Evolutionary conservation across 1,284 basidiomycete species (phyloP).

Genomic region (Cryptococcus sp.): DNA sequence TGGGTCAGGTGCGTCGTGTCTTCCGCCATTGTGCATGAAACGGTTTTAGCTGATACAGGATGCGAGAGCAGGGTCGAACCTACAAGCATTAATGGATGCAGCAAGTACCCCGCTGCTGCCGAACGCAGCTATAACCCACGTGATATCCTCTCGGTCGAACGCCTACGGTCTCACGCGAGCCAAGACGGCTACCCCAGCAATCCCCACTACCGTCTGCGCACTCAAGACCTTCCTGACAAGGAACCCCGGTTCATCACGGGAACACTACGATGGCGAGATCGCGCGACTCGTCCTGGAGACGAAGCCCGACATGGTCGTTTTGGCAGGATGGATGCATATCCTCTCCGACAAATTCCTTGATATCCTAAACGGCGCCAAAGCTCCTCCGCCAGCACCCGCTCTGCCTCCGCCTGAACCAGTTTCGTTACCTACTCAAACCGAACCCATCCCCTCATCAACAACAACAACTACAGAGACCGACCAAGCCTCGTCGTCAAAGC

Average conservation of each 20-base stretch:
- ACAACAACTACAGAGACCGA: neutral
- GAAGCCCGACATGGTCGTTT: constrained; percentile 81
- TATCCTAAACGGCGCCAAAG: constrained; percentile 47
- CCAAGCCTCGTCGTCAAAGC: neutral
- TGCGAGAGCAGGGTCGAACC: constrained; percentile 72
- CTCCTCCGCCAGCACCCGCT: constrained; percentile 32
- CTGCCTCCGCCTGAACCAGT: constrained; percentile 27
- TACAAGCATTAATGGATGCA: constrained; percentile 94
- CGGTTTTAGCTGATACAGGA: too few species aligned
- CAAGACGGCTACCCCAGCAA: constrained; percentile 65
- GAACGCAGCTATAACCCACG: constrained; percentile 71
- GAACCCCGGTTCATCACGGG: constrained; percentile 70
- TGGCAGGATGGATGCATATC: constrained; percentile 99
- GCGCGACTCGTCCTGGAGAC: constrained; percentile 67
- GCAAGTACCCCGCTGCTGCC: constrained; percentile 63
- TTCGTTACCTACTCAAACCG: constrained; percentile 16
- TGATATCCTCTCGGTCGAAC: constrained; percentile 89
- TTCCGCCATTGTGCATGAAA: neutral
- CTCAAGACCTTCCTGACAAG: constrained; percentile 81
- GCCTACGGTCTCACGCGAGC: constrained; percentile 89
- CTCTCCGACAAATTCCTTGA: constrained; percentile 61
- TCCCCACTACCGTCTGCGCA: constrained; percentile 80
- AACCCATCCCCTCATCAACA: constrained; percentile 16
- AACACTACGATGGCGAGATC: constrained; percentile 84
- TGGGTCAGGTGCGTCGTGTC: constrained; percentile 69